Evolutionary conservation across 176 grass and related monocot species (phyloP), one percentile per base, ranked within the genome.

Genomic region (Zoysia pacifica): DNA sequence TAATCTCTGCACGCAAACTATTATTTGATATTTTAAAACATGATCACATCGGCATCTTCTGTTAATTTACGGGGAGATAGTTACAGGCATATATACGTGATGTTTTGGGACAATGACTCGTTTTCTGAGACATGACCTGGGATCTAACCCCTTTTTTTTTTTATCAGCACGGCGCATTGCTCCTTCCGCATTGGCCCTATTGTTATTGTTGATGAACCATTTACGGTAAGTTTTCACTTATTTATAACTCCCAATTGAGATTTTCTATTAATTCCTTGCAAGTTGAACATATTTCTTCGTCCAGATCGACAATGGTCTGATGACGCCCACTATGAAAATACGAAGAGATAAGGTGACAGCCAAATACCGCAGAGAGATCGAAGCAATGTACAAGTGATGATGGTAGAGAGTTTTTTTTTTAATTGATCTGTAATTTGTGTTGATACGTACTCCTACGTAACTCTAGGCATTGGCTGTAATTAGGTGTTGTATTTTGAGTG

Each of bases 301-400:
- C 50, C 84, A 98, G 95, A 88, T 98, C 19, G 90, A 98, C 76
- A 98, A 91, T 69, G 95, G 84, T 67, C 85, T 98, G 77, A 85
- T 98, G 92, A 98, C 95, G 5, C 92, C 95, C 15, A 98, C 95
- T 40, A 93, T 98, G 95, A 98, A 98, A 85, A 71, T 94, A 83
- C 72, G 79, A 79, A 89, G 95, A 66, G 88, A 91, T 64, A 79
- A 87, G 87, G 92, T 98, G 63, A 75, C 79, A 14, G 81, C 49
- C 11, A 89, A 87, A 83, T 98, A 98, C 44, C 63, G 51, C 2
- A 72, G 55, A 62, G 78, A 98, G 71, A 94, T 98, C 2, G 59
- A 89, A 35, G 78, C 86, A 6, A 69, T 98, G 67, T 98, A 87
- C 72, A 80, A 82, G 61, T 93, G 80, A 84, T 14, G 28, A 28